Conservation (phyloP, 345 rosid genomes). For the Linum trigynum region DNA sequence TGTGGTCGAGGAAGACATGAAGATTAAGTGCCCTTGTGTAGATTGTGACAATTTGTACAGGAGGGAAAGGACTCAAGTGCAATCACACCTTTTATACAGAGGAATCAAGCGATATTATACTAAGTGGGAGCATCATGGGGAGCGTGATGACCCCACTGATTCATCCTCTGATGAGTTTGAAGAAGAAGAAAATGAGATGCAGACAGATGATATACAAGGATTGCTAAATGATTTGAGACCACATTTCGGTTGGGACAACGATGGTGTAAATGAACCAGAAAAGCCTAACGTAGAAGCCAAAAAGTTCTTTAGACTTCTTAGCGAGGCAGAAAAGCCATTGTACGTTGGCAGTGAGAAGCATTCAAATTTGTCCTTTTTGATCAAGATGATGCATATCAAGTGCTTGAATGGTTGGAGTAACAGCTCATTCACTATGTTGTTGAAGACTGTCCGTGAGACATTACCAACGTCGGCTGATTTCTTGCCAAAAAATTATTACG, state of each 20-base stretch:
- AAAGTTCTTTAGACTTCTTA: not conserved
- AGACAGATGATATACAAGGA: not conserved
- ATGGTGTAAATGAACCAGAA: not conserved
- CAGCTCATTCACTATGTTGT: not conserved
- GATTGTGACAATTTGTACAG: not conserved
- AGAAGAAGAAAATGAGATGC: not conserved
- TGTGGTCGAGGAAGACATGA: not conserved
- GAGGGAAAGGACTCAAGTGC: not conserved
- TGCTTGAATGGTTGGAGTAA: not conserved
- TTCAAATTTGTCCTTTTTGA: not conserved
- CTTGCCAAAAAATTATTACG: not conserved
- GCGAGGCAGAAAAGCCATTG: not conserved
- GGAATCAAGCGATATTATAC: not conserved
- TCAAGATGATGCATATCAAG: not conserved
- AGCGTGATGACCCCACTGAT: not conserved
- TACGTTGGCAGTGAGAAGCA: not conserved
- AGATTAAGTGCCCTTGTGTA: not conserved
- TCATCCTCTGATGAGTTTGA: not conserved
- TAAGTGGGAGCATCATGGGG: not conserved
- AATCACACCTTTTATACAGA: not conserved
- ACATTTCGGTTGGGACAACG: not conserved
- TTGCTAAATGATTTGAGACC: not conserved
- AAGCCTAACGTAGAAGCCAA: not conserved
- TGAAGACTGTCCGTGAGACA: not conserved
- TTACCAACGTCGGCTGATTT: not conserved